A percentile compares a stretch with the other conserved stretches of the same genome.
phyloP scores from a whole-genome alignment of 805 yeast genomes.

The Yamadazyma ubonensis region DNA sequence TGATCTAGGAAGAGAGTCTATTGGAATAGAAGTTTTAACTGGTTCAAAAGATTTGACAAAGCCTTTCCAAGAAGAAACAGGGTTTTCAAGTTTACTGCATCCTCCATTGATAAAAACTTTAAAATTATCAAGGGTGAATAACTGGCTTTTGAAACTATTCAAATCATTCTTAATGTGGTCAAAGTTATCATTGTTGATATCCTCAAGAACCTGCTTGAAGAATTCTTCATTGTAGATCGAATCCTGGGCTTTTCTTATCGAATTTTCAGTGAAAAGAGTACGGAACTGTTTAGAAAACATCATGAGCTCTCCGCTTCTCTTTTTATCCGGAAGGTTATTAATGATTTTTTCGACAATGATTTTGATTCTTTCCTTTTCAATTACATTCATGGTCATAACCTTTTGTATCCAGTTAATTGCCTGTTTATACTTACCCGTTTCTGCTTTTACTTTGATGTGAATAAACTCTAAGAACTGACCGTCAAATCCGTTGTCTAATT shows the following conservation, averaged over 20 bases:
- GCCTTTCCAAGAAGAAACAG: slow-evolving; percentile 58
- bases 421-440: slow-evolving; percentile 55
- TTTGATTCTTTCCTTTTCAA: slow-evolving; percentile 70
- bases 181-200: slow-evolving; percentile 56
- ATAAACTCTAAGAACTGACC: slow-evolving; percentile 66
- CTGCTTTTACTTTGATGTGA: slow-evolving; percentile 60
- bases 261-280: slow-evolving; percentile 52
- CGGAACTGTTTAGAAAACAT: slow-evolving; percentile 61
- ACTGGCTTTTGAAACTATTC: slow-evolving; percentile 47
- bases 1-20: slow-evolving; percentile 46
- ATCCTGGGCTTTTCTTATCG: slow-evolving; percentile 67
- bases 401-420: slow-evolving; percentile 78
- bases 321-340: slow-evolving; percentile 59
- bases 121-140: slow-evolving; percentile 59
- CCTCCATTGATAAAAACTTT: slow-evolving; percentile 75
- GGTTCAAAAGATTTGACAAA: slow-evolving; percentile 26
- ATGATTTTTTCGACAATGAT: slow-evolving; percentile 62
- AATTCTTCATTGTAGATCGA: slow-evolving; percentile 60
- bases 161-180: slow-evolving; percentile 47
- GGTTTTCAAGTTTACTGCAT: slow-evolving; percentile 46
- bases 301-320: slow-evolving; percentile 64
- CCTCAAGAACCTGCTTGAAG: slow-evolving; percentile 42
- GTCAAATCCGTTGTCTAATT: slow-evolving; percentile 55
- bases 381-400: slow-evolving; percentile 61
- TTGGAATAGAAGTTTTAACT: slow-evolving; percentile 16